phyloP scores from a whole-genome alignment of 371 early-diverging fungal species.

The Mortierella sp. region DNA sequence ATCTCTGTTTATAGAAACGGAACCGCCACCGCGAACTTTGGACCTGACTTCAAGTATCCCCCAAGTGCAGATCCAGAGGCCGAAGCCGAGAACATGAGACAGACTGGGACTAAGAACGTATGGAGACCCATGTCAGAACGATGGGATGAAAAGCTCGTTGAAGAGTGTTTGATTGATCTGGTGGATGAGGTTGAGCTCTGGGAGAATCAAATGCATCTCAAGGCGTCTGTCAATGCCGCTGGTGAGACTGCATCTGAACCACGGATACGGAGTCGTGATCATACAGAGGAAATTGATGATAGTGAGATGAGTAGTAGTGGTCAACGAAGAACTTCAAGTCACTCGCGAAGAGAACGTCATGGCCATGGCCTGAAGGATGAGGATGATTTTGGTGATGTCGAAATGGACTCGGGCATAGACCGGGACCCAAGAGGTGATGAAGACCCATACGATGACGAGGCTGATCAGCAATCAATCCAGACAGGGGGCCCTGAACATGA shows the following conservation, averaged over 20 bases:
- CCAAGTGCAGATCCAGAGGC: constrained; percentile 58
- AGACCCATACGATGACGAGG: background rate
- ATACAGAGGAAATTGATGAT: constrained; percentile 8
- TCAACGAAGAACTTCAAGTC: too few relatives aligned
- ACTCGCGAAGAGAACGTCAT: too few relatives aligned
- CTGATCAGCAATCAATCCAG: constrained; percentile 3
- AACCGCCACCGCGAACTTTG: constrained; percentile 73
- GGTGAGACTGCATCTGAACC: background rate
- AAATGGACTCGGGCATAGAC: constrained; percentile 18
- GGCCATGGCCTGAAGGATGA: constrained; percentile 5
- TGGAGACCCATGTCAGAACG: constrained; percentile 73
- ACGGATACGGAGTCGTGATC: background rate
- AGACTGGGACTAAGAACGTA: background rate
- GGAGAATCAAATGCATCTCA: constrained; percentile 22
- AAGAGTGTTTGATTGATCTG: constrained; percentile 73
- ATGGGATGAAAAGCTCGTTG: constrained; percentile 69
- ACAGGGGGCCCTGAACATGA: background rate
- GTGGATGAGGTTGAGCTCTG: constrained; percentile 70
- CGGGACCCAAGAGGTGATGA: background rate
- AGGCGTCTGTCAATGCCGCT: constrained; percentile 10
- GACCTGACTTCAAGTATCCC: constrained; percentile 71
- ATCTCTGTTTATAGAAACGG: constrained; percentile 75
- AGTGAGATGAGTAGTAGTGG: constrained; percentile 35
- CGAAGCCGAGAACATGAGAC: constrained; percentile 30
- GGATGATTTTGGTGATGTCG: constrained; percentile 9